Base-by-base conservation (phyloP, 169 alveolate species). In the Plasmodium relictum region DNA sequence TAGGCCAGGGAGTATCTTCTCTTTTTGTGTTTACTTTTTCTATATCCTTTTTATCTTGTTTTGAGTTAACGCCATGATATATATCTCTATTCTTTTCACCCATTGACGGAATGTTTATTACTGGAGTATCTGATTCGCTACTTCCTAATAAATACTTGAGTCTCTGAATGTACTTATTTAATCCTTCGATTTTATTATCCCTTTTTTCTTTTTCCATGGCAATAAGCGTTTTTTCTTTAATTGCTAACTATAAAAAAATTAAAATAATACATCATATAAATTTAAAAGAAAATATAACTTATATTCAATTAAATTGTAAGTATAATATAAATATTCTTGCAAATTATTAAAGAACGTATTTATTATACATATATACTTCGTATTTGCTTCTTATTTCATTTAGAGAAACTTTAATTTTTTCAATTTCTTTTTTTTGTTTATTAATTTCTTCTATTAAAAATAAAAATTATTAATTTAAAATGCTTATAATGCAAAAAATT, bases 1-100 rank as follows among this genome's bases (percentile, higher is more conserved):
- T 80, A 69, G 90, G 90, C 90, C 90, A 80, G 6, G 90, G 85
- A 18, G 90, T 61, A 72, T 80, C 90, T 80, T 80, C 90, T 31
- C 58, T 80, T 80, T 80, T 80, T 31, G 31, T 5, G 24, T 41
- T 37, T 68, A 52, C 20, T 80, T 80, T 65, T 59, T 39, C 71
- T 80, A 80, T 18, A 76, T 76, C 61, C n/a, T 68, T 80, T 80
- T 80, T 80, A 59, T 80, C 83, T 16, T 39, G 71, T 62, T 68
- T 80, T 56, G 72, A 80, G 39, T 18, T 56, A 69, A 31, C 45
- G 24, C 16, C 66, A n/a, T 80, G 61, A 58, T 59, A 39, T 68
- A 63, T 41, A 22, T 68, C 69, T 50, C 44, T 80, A 16, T 63
- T 52, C 48, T 80, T 80, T 59, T 22, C 56, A 9, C 37, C 42